Evolutionary conservation across 2,329 filamentous ascomycete species (phyloP).

Genomic region (Zalaria sp.): DNA sequence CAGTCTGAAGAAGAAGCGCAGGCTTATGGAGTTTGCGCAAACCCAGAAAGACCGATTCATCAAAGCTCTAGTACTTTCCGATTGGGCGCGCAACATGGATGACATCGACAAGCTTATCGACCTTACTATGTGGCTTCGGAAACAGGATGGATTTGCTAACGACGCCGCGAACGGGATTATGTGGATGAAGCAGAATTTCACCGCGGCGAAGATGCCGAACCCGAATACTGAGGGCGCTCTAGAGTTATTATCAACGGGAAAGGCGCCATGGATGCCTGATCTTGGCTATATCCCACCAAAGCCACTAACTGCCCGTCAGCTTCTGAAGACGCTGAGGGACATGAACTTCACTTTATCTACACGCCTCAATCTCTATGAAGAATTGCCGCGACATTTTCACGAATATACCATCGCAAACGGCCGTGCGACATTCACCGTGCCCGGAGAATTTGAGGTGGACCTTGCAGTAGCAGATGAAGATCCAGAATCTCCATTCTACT

Average conservation of each 20-base stretch:
- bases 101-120: constrained; percentile 83
- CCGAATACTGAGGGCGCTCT: constrained; percentile 85
- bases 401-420: constrained; percentile 70
- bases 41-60: constrained; percentile 76
- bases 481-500: constrained; percentile 72
- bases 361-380: constrained; percentile 72
- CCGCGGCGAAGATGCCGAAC: constrained; percentile 63
- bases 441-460: constrained; percentile 82
- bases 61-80: constrained; percentile 77
- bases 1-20: constrained; percentile 62
- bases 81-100: constrained; percentile 72
- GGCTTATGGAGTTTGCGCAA: constrained; percentile 64
- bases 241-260: constrained; percentile 67
- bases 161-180: constrained; percentile 15
- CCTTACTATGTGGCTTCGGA: constrained; percentile 55
- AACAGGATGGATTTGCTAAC: constrained; percentile 24
- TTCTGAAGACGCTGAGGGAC: constrained; percentile 61
- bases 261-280: constrained; percentile 65
- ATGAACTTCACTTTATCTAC: constrained; percentile 74
- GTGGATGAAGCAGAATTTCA: constrained; percentile 57
- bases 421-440: constrained; percentile 76
- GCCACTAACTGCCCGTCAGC: constrained; percentile 54
- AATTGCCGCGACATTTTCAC: constrained; percentile 63
- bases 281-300: constrained; percentile 66
- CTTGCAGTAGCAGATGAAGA: constrained; percentile 82